These are phyloP conservation scores for Malus hybrid DNA, from an alignment of 331 rosid species.

Conservation along the genomic window DNA sequence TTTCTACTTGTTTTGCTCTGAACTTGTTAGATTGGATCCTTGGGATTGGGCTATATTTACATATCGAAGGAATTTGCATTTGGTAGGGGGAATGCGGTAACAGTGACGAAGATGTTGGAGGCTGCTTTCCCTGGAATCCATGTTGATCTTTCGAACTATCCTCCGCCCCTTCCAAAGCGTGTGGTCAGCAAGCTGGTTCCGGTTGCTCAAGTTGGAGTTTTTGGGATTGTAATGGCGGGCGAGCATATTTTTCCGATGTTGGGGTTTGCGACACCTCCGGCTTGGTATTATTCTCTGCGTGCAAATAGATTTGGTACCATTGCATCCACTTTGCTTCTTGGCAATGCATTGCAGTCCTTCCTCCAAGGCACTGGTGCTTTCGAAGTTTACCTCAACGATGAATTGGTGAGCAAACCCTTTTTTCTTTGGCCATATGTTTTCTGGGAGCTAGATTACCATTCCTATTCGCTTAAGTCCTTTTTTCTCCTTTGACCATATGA, in stretches of 20 bases:
- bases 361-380: conserved; percentile 78
- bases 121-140: conserved; percentile 53
- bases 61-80: background rate
- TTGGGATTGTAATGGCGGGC: background rate
- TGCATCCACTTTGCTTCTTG: conserved; percentile 79
- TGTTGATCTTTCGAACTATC: conserved; percentile 46
- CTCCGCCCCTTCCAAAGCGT: background rate
- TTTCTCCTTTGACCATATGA: background rate
- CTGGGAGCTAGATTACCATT: background rate
- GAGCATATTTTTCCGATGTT: conserved; percentile 64
- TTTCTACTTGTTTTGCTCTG: background rate
- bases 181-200: too few species aligned
- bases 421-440: background rate
- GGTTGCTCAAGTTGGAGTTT: too few species aligned
- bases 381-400: conserved; percentile 65
- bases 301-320: conserved; percentile 68
- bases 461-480: background rate
- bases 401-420: conserved; percentile 55
- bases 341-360: conserved; percentile 63
- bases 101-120: conserved; percentile 60
- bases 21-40: background rate
- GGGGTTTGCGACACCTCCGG: conserved; percentile 56
- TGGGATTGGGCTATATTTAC: background rate
- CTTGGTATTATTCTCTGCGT: conserved; percentile 60
- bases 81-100: conserved; percentile 61